Conservation (phyloP, 106 monocot species). For the Iris macrosiphon region DNA sequence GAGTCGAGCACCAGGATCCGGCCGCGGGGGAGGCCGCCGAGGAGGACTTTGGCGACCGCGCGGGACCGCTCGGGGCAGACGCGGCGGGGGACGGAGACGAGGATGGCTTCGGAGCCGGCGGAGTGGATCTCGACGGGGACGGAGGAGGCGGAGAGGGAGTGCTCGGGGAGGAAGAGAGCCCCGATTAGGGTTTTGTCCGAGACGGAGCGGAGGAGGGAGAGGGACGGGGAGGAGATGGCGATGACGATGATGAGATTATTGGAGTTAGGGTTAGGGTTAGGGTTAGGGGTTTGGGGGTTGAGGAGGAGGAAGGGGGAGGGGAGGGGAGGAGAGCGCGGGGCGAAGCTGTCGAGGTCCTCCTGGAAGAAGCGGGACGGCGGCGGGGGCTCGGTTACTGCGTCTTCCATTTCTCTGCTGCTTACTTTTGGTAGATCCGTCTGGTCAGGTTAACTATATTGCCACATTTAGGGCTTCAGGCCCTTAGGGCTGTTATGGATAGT, state of each 20-base stretch:
- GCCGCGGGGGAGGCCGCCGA: slow-evolving; percentile 20
- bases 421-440: too few relatives aligned
- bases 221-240: slow-evolving; percentile 39
- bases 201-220: slow-evolving; percentile 21
- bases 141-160: slow-evolving; percentile 18
- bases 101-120: not conserved
- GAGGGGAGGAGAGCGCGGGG: slow-evolving; percentile 17
- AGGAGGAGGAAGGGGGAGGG: slow-evolving; percentile 37
- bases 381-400: not conserved
- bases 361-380: slow-evolving; percentile 12
- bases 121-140: slow-evolving; percentile 3
- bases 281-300: slow-evolving; percentile 2
- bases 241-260: slow-evolving; percentile 24
- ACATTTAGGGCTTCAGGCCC: too few relatives aligned
- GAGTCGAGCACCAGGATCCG: slow-evolving; percentile 44
- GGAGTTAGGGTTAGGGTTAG: slow-evolving; percentile 15
- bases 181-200: slow-evolving; percentile 29
- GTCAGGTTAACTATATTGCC: too few relatives aligned
- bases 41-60: slow-evolving; percentile 42
- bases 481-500: too few relatives aligned
- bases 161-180: slow-evolving; percentile 49
- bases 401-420: slow-evolving; percentile 3
- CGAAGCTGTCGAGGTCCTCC: slow-evolving; percentile 31
- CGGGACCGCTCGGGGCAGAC: slow-evolving; percentile 40
- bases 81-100: slow-evolving; percentile 31